Evolutionary conservation across 345 rosid genomes (phyloP).

Genomic region (Gossypium herbaceum): DNA sequence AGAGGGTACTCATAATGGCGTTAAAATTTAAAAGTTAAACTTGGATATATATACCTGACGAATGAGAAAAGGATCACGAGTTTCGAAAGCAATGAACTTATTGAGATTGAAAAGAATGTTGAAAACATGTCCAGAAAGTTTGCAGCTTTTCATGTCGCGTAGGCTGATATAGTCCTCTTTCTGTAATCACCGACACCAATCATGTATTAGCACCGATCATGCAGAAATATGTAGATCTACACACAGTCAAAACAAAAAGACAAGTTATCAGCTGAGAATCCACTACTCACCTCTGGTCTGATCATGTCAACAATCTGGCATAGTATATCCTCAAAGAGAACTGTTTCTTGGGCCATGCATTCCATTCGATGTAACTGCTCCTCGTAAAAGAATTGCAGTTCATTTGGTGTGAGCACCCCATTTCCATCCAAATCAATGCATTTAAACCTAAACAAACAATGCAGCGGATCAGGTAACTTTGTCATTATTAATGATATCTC

Average conservation of each 20-base stretch:
- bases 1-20: background rate
- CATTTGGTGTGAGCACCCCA: slow-evolving; percentile 72
- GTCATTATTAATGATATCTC: background rate
- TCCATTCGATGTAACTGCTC: slow-evolving; percentile 89
- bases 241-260: background rate
- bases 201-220: background rate
- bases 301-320: slow-evolving; percentile 94
- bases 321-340: slow-evolving; percentile 72
- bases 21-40: background rate
- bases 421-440: slow-evolving; percentile 89
- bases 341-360: slow-evolving; percentile 78
- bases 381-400: slow-evolving; percentile 83
- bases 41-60: slow-evolving; percentile 49
- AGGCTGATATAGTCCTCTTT: slow-evolving; percentile 60
- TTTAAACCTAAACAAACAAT: slow-evolving; percentile 57
- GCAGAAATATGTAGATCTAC: background rate
- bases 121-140: slow-evolving; percentile 77
- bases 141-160: slow-evolving; percentile 55
- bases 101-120: slow-evolving; percentile 85
- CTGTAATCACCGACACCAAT: slow-evolving; percentile 33
- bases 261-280: slow-evolving; percentile 4
- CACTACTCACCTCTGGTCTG: slow-evolving; percentile 63
- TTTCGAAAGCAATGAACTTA: slow-evolving; percentile 81
- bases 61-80: slow-evolving; percentile 72
- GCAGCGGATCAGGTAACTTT: background rate